Conservation (phyloP, 192 early-diverging fungal species). For the Anaeromyces robustus region DNA sequence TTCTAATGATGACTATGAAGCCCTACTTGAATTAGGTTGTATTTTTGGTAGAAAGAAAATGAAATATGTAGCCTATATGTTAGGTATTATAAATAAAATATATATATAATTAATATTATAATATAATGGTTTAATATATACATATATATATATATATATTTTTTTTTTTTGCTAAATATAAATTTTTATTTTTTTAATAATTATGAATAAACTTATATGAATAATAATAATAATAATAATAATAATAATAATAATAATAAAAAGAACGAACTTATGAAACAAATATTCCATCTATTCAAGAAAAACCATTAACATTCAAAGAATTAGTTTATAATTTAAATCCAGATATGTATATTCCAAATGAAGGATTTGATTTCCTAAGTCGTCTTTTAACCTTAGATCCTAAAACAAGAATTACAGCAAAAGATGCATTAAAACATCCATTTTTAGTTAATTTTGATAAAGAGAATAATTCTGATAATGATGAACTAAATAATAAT, state of each 20-base stretch:
- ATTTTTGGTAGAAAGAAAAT: constrained; percentile 65
- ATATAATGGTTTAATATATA: too few relatives aligned
- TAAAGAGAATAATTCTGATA: not conserved
- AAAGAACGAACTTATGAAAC: too few relatives aligned
- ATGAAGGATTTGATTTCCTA: not conserved
- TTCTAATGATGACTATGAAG: constrained; percentile 70
- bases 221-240: too few relatives aligned
- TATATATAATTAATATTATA: too few relatives aligned
- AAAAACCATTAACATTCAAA: too few relatives aligned
- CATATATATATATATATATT: too few relatives aligned
- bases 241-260: not conserved
- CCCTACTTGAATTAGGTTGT: constrained; percentile 64
- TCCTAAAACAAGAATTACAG: not conserved
- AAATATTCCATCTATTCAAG: too few relatives aligned
- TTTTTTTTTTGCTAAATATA: too few relatives aligned
- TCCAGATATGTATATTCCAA: not conserved
- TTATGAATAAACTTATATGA: too few relatives aligned
- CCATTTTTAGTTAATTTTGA: not conserved
- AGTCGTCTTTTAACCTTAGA: not conserved
- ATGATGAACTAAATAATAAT: not conserved
- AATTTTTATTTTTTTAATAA: too few relatives aligned
- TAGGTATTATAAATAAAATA: not conserved
- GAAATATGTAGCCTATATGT: constrained; percentile 36
- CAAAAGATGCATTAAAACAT: not conserved
- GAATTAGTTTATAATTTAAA: not conserved